These are phyloP conservation scores for Psilocybe cubensis DNA, from an alignment of 768 basidiomycete genomes.

Conservation along the genomic window DNA sequence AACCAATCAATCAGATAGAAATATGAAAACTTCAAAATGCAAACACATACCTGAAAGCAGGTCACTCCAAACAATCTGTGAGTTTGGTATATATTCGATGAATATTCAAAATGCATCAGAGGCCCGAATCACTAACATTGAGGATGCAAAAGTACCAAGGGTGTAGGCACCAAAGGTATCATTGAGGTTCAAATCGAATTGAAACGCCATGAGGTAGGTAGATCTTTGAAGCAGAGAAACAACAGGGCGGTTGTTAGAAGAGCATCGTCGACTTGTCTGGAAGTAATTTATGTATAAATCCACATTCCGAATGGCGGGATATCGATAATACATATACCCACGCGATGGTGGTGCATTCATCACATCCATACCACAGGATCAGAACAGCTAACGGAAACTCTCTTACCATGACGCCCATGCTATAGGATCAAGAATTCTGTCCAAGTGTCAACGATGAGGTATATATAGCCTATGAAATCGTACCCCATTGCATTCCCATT, in stretches of 20 bases:
- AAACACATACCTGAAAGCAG: conserved; percentile 3
- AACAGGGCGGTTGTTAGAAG: background rate
- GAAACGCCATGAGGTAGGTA: background rate
- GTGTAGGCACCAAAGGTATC: conserved; percentile 5
- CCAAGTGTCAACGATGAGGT: background rate
- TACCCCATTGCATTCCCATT: background rate
- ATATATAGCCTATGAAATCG: background rate
- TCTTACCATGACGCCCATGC: background rate
- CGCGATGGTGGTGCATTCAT: background rate
- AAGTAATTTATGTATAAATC: background rate
- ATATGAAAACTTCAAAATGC: background rate
- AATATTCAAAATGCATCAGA: background rate
- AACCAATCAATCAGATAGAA: background rate
- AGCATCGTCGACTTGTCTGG: background rate
- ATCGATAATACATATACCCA: background rate
- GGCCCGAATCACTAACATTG: background rate
- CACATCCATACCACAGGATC: background rate
- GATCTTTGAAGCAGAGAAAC: background rate
- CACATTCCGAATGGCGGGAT: background rate
- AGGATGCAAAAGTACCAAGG: conserved; percentile 2
- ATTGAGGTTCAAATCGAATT: background rate
- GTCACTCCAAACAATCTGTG: conserved; percentile 7
- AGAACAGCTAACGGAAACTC: background rate
- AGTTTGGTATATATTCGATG: background rate
- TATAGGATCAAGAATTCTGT: background rate